Evolutionary conservation across 169 alveolate genomes (phyloP), one percentile per base, ranked within the genome.

Genomic region (Cryptosporidium felis): DNA sequence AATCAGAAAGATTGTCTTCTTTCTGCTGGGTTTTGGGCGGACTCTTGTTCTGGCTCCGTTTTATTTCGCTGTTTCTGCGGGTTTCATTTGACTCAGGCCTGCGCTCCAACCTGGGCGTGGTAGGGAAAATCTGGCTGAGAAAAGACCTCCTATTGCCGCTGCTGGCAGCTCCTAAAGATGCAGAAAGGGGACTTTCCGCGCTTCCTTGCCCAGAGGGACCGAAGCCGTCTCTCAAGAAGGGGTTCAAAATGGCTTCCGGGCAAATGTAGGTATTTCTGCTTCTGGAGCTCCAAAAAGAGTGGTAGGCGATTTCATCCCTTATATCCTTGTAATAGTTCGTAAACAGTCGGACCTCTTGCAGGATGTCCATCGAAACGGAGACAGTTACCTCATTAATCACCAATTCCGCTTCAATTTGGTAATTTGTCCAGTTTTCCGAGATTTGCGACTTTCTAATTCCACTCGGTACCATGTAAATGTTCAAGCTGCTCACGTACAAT

Each of bases 341-440:
- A 38, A 53, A 74, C 14, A 74, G 23, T 16, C 42, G 32, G 16
- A 74, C 23, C 42, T 74, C 85, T n/a, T 40, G 58, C 18, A 74
- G 28, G 9, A 74, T 49, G 16, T 74, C 85, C 85, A 74, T 74
- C n/a, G 85, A 74, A 28, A 74, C 10, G 4, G 85, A 74, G 36
- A 74, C 38, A 4, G 58, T 53, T n/a, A 74, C 66, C 14, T 74
- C 66, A 9, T 41, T 18, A 2, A 74, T 74, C 8, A 36, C 23
- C 5, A 53, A 21, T 34, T 74, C 85, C 21, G 44, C 26, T 28
- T 49, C 30, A 23, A 38, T 40, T 28, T 74, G 60, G 41, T 74
- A 74, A 53, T 30, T 56, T 30, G 85, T 74, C 66, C 63, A 74
- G 21, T 38, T 10, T 5, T 74, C 32, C 10, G 67, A 74, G 16